Conservation (phyloP, 495 filamentous ascomycete genomes). For the Hypoxylon subgilvum region DNA sequence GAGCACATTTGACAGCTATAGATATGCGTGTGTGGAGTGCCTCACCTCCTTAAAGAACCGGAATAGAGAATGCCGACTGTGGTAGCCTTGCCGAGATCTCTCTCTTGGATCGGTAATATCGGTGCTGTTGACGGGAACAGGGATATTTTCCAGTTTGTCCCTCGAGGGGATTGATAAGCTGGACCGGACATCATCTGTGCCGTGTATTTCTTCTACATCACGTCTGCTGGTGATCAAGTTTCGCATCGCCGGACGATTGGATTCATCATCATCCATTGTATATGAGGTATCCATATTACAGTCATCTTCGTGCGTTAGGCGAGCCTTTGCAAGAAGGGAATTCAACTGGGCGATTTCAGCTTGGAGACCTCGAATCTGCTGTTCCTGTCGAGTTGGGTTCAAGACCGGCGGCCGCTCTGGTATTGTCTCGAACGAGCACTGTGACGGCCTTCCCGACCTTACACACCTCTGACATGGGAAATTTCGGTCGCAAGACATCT, state of each 20-base stretch:
- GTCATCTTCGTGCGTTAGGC: neutral
- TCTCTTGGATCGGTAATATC: slow-evolving; percentile 22
- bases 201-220: neutral
- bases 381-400: slow-evolving; percentile 6
- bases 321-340: slow-evolving; percentile 11
- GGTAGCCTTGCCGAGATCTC: slow-evolving; percentile 26
- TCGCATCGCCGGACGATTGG: neutral
- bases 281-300: neutral
- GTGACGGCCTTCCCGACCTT: slow-evolving; percentile 24
- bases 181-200: neutral
- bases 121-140: neutral
- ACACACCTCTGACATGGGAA: slow-evolving; percentile 37
- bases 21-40: neutral
- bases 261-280: neutral
- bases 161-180: neutral
- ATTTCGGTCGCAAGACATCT: slow-evolving; percentile 39
- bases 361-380: slow-evolving; percentile 24
- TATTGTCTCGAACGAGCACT: slow-evolving; percentile 32
- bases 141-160: neutral
- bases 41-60: slow-evolving; percentile 36
- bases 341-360: slow-evolving; percentile 17
- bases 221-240: neutral
- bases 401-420: neutral
- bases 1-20: neutral
- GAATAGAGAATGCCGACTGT: slow-evolving; percentile 32